Base-by-base conservation (phyloP, 1,139 yeast genomes). In the Waltiozyma solani region DNA sequence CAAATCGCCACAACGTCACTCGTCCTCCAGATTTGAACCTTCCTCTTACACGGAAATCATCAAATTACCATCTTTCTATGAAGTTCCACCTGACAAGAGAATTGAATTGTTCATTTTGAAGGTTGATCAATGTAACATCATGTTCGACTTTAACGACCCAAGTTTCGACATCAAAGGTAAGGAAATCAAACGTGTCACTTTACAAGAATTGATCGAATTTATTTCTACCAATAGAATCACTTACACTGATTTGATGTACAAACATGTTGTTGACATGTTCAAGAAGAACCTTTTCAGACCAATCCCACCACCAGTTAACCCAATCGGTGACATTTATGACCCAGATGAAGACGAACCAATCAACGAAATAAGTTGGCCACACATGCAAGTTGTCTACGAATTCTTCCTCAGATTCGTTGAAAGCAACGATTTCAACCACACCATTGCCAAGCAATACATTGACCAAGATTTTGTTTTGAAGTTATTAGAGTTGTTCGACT, bases 261-360 rank as follows among this genome's bases (percentile, higher is more conserved):
- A 73, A 39, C 86, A 80, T 53, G 95, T 91, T 41, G 89, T 89
- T 34, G 73, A 73, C 26, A 91, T 91, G 97, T 93, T 89, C 62
- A 80, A 79, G 53, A 75, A 73, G 46, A 91, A 91, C 62, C 69
- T 91, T 40, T 87, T 91, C 60, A 76, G 99, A 56, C 96, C 97
- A 25, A 86, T 91, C 34, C 97, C 98, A 4, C 98, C 99, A 1
- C 97, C 97, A 1, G 95, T 89, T 34, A 91, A 93, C 58, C 97
- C 97, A 4, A 74, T 89, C 32, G 98, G 98, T 30, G 98, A 93
- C 46, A 73, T 91, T 23, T 93, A 75, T 59, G 98, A 93, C 54
- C 98, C 99, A 0, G 98, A 91, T 64, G 99, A 91, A 63, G 98
- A 91, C 63, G 99, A 91, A 62, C 97, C 97, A 2, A 95, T 91